A percentile compares a stretch with the other conserved stretches of the same genome.
Evolutionary conservation across 208 protist species (phyloP).

Genomic region (Giardia duodenalis): DNA sequence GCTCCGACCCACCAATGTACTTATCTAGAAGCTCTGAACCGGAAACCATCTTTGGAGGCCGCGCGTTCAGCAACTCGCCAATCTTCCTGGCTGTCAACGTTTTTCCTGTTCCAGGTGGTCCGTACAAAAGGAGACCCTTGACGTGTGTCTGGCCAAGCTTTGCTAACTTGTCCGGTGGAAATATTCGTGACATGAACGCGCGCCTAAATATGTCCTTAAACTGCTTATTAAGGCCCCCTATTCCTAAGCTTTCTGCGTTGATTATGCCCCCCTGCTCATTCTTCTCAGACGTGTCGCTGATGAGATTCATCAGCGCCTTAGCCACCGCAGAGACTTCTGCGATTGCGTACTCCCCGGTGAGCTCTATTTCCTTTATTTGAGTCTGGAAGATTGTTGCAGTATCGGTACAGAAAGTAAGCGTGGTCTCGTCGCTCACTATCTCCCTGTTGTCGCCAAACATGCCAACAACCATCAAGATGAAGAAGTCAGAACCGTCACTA

Average conservation of each 20-base stretch:
- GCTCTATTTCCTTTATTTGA: no score
- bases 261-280: no score
- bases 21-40: conserved; percentile 83
- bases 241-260: conserved; percentile 13
- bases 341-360: no score
- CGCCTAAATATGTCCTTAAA: conserved; percentile 32
- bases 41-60: conserved; percentile 47
- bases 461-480: no score
- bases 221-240: conserved; percentile 32
- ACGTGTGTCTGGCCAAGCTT: background rate
- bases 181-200: conserved; percentile 28
- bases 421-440: no score
- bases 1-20: conserved; percentile 91
- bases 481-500: no score
- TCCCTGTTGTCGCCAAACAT: no score
- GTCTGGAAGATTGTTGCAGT: no score
- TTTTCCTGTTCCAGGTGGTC: conserved; percentile 82
- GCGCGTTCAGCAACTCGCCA: conserved; percentile 84
- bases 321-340: no score
- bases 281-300: no score
- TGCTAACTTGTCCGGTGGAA: conserved; percentile 23
- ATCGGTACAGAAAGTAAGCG: no score
- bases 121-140: conserved; percentile 36
- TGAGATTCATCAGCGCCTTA: no score
- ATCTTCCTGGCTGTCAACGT: conserved; percentile 98